These are phyloP conservation scores for Pyrenula aspistea DNA, from an alignment of 495 filamentous ascomycete genomes.

Conservation along the genomic window DNA sequence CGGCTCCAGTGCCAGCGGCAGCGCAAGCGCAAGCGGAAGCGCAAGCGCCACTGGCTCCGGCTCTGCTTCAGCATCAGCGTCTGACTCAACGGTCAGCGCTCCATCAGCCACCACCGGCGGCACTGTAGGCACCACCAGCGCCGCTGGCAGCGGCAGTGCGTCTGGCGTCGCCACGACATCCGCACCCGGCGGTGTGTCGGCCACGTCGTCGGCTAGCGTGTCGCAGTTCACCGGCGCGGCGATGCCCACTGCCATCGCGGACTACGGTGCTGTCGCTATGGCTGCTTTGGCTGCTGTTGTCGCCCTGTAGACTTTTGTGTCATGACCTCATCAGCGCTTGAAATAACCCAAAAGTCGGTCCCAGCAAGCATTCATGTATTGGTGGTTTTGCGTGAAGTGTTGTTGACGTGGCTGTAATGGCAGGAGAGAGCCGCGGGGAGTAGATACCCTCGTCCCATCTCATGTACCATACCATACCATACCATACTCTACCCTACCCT, in stretches of 20 bases:
- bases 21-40: constrained; percentile 2
- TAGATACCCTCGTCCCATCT: too few species aligned
- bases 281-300: constrained; percentile 15
- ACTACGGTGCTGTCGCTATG: constrained; percentile 14
- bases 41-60: neutral
- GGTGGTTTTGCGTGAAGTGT: too few species aligned
- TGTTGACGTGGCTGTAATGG: too few species aligned
- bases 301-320: neutral
- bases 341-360: too few species aligned
- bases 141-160: constrained; percentile 7
- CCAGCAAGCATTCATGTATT: too few species aligned
- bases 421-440: too few species aligned
- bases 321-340: too few species aligned
- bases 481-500: too few species aligned
- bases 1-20: constrained; percentile 3
- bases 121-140: constrained; percentile 4
- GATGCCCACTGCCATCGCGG: constrained; percentile 3
- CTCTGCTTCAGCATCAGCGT: constrained; percentile 6
- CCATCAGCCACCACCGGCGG: constrained; percentile 1
- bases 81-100: constrained; percentile 2
- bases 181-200: constrained; percentile 2
- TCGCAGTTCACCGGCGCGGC: neutral
- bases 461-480: too few species aligned
- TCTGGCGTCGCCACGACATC: constrained; percentile 3
- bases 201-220: constrained; percentile 5